These are phyloP conservation scores for Phanerochaete carnosa DNA, from an alignment of 768 basidiomycete genomes.

Conservation along the genomic window DNA sequence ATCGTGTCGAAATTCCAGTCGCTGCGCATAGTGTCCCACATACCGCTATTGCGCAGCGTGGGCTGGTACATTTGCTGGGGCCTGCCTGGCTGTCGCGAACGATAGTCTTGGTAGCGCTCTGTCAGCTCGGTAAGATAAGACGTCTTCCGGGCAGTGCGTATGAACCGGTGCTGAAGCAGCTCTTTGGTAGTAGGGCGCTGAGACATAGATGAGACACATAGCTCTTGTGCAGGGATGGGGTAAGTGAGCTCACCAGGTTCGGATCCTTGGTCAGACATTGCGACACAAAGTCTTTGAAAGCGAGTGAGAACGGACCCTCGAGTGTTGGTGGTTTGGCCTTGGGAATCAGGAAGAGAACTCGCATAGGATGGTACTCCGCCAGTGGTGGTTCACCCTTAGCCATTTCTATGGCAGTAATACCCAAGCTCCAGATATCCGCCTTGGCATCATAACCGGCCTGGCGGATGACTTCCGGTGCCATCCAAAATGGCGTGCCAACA, in stretches of 20 bases:
- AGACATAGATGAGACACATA: slow-evolving; percentile 15
- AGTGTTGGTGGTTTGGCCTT: slow-evolving; percentile 92
- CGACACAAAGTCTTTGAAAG: slow-evolving; percentile 92
- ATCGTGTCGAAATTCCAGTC: slow-evolving; percentile 97
- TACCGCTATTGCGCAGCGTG: slow-evolving; percentile 51
- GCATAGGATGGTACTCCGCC: slow-evolving; percentile 98
- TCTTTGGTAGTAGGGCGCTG: slow-evolving; percentile 91
- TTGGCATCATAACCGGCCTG: slow-evolving; percentile 95
- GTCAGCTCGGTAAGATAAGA: slow-evolving; percentile 83
- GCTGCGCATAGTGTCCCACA: slow-evolving; percentile 84
- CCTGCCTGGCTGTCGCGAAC: slow-evolving; percentile 54
- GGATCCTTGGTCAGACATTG: slow-evolving; percentile 94
- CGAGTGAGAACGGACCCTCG: slow-evolving; percentile 78
- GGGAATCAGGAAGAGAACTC: slow-evolving; percentile 95
- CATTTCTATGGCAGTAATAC: slow-evolving; percentile 98
- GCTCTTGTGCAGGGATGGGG: neutral
- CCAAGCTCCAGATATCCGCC: slow-evolving; percentile 97
- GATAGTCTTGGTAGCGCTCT: slow-evolving; percentile 81
- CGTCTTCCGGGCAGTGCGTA: slow-evolving; percentile 80
- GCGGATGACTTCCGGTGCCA: slow-evolving; percentile 98
- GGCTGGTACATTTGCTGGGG: slow-evolving; percentile 49
- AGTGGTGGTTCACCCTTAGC: slow-evolving; percentile 96
- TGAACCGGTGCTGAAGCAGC: slow-evolving; percentile 90
- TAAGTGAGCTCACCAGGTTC: slow-evolving; percentile 47
- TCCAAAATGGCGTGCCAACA: slow-evolving; percentile 97